Base-by-base conservation (phyloP, 2,329 filamentous ascomycete genomes). In the Botryotinia globosa region DNA sequence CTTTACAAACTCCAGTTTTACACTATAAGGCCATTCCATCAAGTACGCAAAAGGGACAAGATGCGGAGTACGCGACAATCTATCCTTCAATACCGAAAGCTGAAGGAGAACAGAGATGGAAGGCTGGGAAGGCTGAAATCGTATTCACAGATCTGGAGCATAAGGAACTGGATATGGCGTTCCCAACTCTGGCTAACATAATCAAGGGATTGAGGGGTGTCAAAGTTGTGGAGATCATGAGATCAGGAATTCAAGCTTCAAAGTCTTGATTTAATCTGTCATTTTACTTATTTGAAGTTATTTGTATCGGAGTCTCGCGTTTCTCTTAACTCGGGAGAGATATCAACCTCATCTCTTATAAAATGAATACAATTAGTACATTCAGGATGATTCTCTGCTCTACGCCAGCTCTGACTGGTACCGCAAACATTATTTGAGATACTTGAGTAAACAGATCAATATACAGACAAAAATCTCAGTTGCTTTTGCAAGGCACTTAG, bases 101-200 rank as follows among this genome's bases (percentile, higher is more conserved):
- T 2, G 34, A 62, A 29, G 59, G 25, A 66, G 73, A 76, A n/a
- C 75, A 73, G 66, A 71, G 54, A 56, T 76, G 75, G 75, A 74
- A 69, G 29, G 74, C 74, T 22, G 70, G 66, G 6, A 65, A 29
- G 4, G 74, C 75, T 18, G 56, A 70, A 5, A 71, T 77, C 32
- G 68, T 72, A 39, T 77, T 76, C 48, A 74, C 74, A 12, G 67
- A 72, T 9, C 58, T 77, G 32, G 45, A 73, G 10, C 70, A 75
- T 32, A 44, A 62, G 6, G 69, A 75, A 29, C 39, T 77, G 18
- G 72, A 72, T 22, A 58, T 39, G 44, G 71, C 75, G 25, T 77
- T 77, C 37, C 75, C 75, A 20, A 77, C 75, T 20, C 45, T 77
- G 8, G 71, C 71, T 0, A 74, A 76, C 65, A 69, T 77, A 58